Evolutionary conservation across 2,329 filamentous ascomycete genomes (phyloP).

Genomic region (Exophiala sideris): DNA sequence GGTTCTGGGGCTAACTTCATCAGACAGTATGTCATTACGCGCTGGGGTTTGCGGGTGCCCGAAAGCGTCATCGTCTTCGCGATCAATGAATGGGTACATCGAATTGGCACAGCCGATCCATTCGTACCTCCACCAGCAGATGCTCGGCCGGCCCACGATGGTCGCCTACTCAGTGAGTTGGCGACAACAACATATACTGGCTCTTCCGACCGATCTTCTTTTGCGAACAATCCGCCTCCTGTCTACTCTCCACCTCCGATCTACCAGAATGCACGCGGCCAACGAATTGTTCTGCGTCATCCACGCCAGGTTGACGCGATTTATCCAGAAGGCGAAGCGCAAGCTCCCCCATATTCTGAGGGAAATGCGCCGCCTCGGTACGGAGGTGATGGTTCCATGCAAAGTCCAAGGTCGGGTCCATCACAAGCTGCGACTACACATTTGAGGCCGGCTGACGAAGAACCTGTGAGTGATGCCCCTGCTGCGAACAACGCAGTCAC

Average conservation of each 20-base stretch:
- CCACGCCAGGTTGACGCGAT: constrained; percentile 8
- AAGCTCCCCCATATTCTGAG: neutral
- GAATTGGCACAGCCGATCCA: neutral
- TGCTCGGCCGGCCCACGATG: constrained; percentile 6
- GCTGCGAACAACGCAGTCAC: too few relatives aligned
- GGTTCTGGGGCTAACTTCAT: neutral
- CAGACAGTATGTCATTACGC: neutral
- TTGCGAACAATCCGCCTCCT: constrained; percentile 8
- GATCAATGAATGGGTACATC: neutral
- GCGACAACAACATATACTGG: neutral
- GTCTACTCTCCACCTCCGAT: constrained; percentile 6
- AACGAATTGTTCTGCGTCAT: constrained; percentile 2
- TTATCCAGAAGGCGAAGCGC: neutral
- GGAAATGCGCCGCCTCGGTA: constrained; percentile 3
- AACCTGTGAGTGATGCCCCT: too few relatives aligned
- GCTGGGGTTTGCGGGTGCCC: neutral
- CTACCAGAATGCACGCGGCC: neutral
- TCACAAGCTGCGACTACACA: too few relatives aligned
- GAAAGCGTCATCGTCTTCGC: neutral
- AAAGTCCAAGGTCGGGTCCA: neutral
- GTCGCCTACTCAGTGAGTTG: constrained; percentile 1
- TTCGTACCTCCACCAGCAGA: neutral
- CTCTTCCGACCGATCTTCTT: neutral
- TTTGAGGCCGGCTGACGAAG: too few relatives aligned
- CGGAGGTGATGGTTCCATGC: neutral